Evolutionary conservation across 495 filamentous ascomycete genomes (phyloP), one percentile per base, ranked within the genome.

Genomic region (Tuber borchii): DNA sequence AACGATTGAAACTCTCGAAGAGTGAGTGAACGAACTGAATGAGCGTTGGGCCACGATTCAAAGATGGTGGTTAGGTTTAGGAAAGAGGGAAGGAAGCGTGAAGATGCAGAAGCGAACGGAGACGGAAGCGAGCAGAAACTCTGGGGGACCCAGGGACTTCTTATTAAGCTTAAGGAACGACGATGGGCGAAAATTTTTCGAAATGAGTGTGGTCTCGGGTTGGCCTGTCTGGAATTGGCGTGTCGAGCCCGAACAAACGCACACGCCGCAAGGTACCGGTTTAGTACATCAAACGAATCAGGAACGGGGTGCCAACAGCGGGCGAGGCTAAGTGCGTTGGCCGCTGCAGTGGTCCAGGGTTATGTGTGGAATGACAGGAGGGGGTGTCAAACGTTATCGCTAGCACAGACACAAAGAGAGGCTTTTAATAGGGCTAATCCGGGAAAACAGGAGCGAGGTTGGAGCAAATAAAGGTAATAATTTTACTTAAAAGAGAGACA

Each of bases 161-260:
- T 79, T 79, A 79, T 79, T 79, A 79, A 79, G 48, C 70, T 68
- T 51, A 71, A 46, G 70, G 78, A 79, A 77, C 71, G 77, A 75
- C 75, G 31, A 65, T 44, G 46, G 37, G 65, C 71, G 73, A 46
- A 70, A 74, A 42, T 31, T 39, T 71, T 48, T 74, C 69, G 69
- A 70, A 74, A 74, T 71, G 73, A 65, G 69, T 16, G 73, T 26
- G 6, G 56, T 65, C 56, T 65, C 39, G 48, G 70, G 75, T 79
- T 79, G 70, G 76, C 61, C 72, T 65, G 70, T 22, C 70, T 74
- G 20, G 37, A 61, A 61, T 31, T 61, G 56, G 56, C 26, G 56
- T 65, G 56, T 34, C 56, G 26, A 65, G 56, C 56, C 26, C 34
- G 56, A 14, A 17, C 26, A 31, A 34, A 17, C 4, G n/a, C 56